Base-by-base conservation (phyloP, 2,329 filamentous ascomycete species). In the Cytospora chrysosperma region DNA sequence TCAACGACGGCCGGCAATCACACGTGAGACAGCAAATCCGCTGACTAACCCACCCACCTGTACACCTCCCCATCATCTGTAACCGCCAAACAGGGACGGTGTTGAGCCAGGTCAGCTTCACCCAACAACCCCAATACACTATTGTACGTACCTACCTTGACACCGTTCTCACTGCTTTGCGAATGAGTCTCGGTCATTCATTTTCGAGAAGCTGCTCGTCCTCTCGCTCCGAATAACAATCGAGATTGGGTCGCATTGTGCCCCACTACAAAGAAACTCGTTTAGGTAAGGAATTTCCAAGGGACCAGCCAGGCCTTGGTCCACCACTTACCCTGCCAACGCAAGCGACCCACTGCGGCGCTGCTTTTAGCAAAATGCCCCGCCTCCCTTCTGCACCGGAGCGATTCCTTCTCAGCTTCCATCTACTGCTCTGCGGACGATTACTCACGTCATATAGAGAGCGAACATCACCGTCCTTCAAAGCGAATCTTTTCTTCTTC, bases 401-500 rank as follows among this genome's bases (percentile, higher is more conserved):
- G 56, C 53, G 58, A 61, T 32, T 64, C 53, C 54, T 57, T 15
- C 37, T 43, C 52, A 51, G n/a, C 56, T 55, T 32, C 53, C 56
- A 32, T 28, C n/a, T 5, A 52, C 55, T 34, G 51, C 37, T 24
- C 55, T 54, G 49, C 52, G 26, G 17, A 30, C 34, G 28, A 32
- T 30, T 15, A 47, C 28, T 21, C 43, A 53, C 58, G 52, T 30
- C 61, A 59, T 49, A 43, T 73, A 71, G 70, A 72, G 73, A 58
- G 52, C 67, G 24, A 49, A 54, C 51, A 56, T 28, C 30, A 61
- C 59, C 32, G 24, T 49, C 59, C 17, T 37, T 49, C 54, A 43
- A 50, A 28, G 17, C 27, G 37, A n/a, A 24, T 56, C 68, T 68
- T 34, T 75, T 72, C 32, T 54, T 73, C 70, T 28, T 28, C 53